A percentile compares a stretch with the other conserved stretches of the same genome.
phyloP scores from a whole-genome alignment of 2,329 filamentous ascomycete species.

The Cercospora nicotianae region DNA sequence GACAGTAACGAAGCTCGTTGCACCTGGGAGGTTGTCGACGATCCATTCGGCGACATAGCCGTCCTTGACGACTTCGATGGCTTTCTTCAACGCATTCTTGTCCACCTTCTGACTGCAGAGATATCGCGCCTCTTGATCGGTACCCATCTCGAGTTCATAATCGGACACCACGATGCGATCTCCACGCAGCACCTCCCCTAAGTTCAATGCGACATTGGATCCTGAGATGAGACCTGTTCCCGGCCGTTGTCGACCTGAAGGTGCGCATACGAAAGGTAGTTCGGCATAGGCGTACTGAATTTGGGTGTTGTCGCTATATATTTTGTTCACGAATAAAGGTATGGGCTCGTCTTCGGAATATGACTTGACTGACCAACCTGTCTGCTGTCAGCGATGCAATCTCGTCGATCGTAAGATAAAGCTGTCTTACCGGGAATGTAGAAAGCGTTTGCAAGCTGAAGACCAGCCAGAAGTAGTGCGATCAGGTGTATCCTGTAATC shows the following conservation, averaged over 20 bases:
- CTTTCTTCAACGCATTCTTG: conserved; percentile 64
- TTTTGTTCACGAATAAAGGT: conserved; percentile 86
- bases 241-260: conserved; percentile 65
- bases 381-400: no score
- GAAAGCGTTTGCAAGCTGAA: conserved; percentile 64
- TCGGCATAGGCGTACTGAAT: conserved; percentile 91
- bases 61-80: conserved; percentile 70
- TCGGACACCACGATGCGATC: conserved; percentile 84
- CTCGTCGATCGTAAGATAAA: no score
- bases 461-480: conserved; percentile 48
- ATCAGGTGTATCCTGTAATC: conserved; percentile 41
- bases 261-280: conserved; percentile 82
- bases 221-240: conserved; percentile 71
- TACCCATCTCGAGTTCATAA: conserved; percentile 75
- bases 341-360: conserved; percentile 75
- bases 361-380: conserved; percentile 79
- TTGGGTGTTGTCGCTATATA: conserved; percentile 85
- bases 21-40: conserved; percentile 84
- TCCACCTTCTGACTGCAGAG: conserved; percentile 70
- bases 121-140: conserved; percentile 69
- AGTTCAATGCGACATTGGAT: conserved; percentile 75
- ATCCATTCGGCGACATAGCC: conserved; percentile 93
- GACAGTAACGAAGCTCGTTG: conserved; percentile 82
- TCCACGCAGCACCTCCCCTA: conserved; percentile 83
- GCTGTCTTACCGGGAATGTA: conserved; percentile 75